Conservation (phyloP, 2,329 filamentous ascomycete species). For the Gliomastix tumulicola region DNA sequence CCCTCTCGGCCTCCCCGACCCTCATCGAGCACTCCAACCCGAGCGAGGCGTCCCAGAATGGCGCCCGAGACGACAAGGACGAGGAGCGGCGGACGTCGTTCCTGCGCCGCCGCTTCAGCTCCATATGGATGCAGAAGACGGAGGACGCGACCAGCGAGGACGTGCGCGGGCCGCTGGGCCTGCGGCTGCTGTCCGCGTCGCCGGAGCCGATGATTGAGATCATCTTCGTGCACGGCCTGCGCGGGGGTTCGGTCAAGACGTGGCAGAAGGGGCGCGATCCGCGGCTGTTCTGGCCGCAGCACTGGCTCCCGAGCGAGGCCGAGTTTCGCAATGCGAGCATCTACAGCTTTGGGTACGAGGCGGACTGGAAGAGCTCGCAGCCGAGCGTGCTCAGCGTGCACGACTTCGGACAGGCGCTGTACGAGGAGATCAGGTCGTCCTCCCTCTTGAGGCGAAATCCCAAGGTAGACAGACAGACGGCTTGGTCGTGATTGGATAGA, state of each 20-base stretch:
- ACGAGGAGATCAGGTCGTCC: constrained; percentile 17
- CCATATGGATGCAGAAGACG: no score
- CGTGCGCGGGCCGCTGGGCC: no score
- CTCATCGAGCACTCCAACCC: no score
- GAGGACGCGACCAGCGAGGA: no score
- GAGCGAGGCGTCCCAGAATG: no score
- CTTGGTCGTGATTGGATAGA: no score
- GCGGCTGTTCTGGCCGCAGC: constrained; percentile 28
- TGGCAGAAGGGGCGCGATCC: constrained; percentile 26
- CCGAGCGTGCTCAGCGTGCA: constrained; percentile 14
- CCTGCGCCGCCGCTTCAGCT: no score
- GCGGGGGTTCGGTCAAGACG: constrained; percentile 29
- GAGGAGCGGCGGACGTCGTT: no score
- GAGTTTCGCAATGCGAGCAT: constrained; percentile 17
- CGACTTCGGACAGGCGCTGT: constrained; percentile 19
- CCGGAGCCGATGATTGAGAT: constrained; percentile 24
- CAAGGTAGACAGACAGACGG: background rate
- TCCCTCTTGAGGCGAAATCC: constrained; percentile 7
- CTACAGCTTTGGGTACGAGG: constrained; percentile 22
- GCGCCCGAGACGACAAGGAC: no score
- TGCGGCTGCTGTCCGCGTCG: constrained; percentile 15
- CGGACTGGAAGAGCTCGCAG: constrained; percentile 14
- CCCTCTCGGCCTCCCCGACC: no score
- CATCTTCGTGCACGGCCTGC: constrained; percentile 33
- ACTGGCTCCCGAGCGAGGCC: constrained; percentile 26